Base-by-base conservation (phyloP, 495 filamentous ascomycete genomes). In the Achaetomiella virescens region DNA sequence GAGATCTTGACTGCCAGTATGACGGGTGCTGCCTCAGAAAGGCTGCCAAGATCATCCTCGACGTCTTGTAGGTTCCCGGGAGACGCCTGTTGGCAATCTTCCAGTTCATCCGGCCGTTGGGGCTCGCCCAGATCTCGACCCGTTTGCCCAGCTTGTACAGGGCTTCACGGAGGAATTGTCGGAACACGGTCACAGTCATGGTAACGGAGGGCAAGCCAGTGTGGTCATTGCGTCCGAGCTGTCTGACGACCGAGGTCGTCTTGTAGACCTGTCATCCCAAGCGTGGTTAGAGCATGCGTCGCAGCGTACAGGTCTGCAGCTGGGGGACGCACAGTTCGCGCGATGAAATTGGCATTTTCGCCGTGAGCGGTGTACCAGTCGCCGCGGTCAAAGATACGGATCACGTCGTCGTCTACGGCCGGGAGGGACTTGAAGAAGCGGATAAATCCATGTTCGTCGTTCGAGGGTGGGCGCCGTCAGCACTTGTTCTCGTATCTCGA, bases 321-420 rank as follows among this genome's bases (percentile, higher is more conserved):
- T 25, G 31, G 36, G 6, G 21, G 17, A 60, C 78, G 60, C 69
- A 81, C 86, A 3, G 90, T 95, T 46, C 88, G 80, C 11, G 93
- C 93, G 70, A 98, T 95, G 74, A 96, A 95, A 57, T 85, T 82
- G 33, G 93, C 93, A 83, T 97, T 87, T 52, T 87, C 79, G 24
- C 91, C 93, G 66, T 98, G 95, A 15, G 90, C 89, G 0, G 91
- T 91, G 70, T 96, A 96, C 82, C 85, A 97, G 66, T 97, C 93
- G 31, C 89, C 90, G 58, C 93, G 84, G 66, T 97, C 90, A 65
- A 97, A 98, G 41, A 98, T 83, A 24, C 93, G 88, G 25, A 97
- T 79, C 1, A 85, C 84, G 57, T 92, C 89, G 10, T 77, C 80
- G 65, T 81, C 78, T 47, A 84, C 81, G 17, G 70, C 52, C 8